Percentiles rank a stretch among this genome's conserved stretches.
phyloP scores from a whole-genome alignment of 78 protist genomes.

The Pelomyxa schiedti region DNA sequence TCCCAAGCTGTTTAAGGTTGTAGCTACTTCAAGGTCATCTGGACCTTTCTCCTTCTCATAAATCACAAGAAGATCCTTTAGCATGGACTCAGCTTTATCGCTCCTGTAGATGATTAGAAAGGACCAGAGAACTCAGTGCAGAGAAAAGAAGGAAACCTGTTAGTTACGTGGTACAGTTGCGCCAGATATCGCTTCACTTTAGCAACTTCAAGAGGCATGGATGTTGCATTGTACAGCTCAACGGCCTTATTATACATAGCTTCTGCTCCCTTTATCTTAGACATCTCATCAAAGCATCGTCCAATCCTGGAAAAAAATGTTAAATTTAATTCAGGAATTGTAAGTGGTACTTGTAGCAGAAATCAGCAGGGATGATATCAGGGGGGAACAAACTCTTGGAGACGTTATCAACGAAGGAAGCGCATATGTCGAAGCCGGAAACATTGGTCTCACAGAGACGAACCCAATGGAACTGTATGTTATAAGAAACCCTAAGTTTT shows the following conservation, averaged over 20 bases:
- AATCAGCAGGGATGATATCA: slow-evolving; percentile 18
- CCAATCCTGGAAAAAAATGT: too few relatives aligned
- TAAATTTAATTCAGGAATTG: too few relatives aligned
- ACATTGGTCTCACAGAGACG: neutral
- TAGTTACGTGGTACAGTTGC: slow-evolving; percentile 15
- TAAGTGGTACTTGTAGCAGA: too few relatives aligned
- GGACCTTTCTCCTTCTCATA: slow-evolving; percentile 38
- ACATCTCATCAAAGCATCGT: slow-evolving; percentile 28
- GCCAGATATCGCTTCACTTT: slow-evolving; percentile 43
- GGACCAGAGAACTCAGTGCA: too few relatives aligned
- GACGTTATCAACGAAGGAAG: neutral
- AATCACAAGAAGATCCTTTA: slow-evolving; percentile 17
- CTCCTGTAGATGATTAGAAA: neutral
- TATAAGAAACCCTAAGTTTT: too few relatives aligned
- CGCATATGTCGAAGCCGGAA: neutral
- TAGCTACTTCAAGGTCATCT: slow-evolving; percentile 34
- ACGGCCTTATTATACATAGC: slow-evolving; percentile 10
- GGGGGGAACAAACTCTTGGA: neutral
- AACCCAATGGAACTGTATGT: neutral
- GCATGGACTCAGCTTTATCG: slow-evolving; percentile 21
- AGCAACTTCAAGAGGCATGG: slow-evolving; percentile 44
- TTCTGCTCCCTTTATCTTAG: slow-evolving; percentile 33
- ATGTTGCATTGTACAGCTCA: slow-evolving; percentile 16
- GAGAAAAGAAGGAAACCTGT: too few relatives aligned
- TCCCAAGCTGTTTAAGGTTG: slow-evolving; percentile 32